These are phyloP conservation scores for Yamagishiella unicocca DNA, from an alignment of 139 green algal species.

Conservation along the genomic window DNA sequence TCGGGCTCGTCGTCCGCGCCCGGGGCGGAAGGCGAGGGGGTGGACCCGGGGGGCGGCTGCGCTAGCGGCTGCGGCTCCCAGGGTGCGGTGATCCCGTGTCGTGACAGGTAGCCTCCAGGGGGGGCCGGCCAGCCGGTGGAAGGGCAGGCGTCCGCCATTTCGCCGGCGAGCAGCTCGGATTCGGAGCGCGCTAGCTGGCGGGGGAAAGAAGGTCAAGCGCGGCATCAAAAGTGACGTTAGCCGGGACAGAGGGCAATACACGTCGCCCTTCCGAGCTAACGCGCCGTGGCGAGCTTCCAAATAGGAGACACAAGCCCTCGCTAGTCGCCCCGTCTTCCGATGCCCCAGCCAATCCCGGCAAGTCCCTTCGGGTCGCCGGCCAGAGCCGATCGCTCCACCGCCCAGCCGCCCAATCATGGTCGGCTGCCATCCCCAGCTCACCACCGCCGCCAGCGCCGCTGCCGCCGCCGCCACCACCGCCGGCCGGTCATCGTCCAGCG, in stretches of 20 bases:
- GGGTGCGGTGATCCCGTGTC: background rate
- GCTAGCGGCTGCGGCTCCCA: constrained; percentile 27
- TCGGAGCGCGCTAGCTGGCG: constrained; percentile 18
- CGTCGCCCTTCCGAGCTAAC: too few species aligned
- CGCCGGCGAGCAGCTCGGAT: constrained; percentile 3
- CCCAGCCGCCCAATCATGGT: too few species aligned
- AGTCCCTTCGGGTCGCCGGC: too few species aligned
- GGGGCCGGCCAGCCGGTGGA: constrained; percentile 34
- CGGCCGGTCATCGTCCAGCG: constrained; percentile 68
- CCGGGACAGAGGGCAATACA: too few species aligned
- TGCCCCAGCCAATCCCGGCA: too few species aligned
- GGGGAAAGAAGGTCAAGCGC: too few species aligned
- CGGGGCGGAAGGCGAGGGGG: too few species aligned
- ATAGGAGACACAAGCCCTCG: too few species aligned
- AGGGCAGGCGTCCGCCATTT: constrained; percentile 28
- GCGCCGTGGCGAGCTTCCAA: too few species aligned
- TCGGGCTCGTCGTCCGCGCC: constrained; percentile 38
- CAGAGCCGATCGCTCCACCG: too few species aligned
- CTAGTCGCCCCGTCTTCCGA: too few species aligned
- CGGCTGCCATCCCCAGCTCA: constrained; percentile 42
- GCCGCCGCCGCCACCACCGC: constrained; percentile 65
- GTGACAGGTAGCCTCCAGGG: background rate
- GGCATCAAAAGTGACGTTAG: too few species aligned
- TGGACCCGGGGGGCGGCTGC: background rate
- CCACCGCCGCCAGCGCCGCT: constrained; percentile 57